Evolutionary conservation across 352 stramenopile species (phyloP), one percentile per base, ranked within the genome.

Genomic region (Plasmopara viticola): DNA sequence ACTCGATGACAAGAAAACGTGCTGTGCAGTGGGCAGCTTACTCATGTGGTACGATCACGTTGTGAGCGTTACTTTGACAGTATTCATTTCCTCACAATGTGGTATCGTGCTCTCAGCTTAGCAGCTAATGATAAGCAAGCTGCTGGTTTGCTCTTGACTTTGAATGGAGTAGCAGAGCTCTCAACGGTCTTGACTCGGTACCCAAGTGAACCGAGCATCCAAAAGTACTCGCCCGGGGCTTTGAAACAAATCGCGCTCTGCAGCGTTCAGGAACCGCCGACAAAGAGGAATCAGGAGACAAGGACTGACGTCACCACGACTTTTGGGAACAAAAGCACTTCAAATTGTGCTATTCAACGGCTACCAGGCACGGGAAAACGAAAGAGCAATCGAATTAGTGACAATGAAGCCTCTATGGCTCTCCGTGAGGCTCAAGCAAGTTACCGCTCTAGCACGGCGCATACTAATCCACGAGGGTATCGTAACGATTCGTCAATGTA

Each of bases 1-100:
- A 38, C 73, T 84, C 25, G 81, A 92, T 33, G 81, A 90, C 64
- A 87, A 87, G 54, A 92, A 92, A 53, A 79, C 78, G 25, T 79
- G 71, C 18, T 92, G 81, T 56, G 81, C 81, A 3, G 71, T 86
- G 12, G 80, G 72, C 6, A 87, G 74, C 9, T 66, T 92, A 42
- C 60, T 90, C 7, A 75, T 92, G 66, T 90, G 81, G 74, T 86
- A 67, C 18, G 65, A 39, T 52, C 7, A 12, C 10, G 31, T 35
- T 35, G 6, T 35, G 2, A 12, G 6, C 31, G 10, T 12, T 12
- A 5, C 7, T 35, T 35, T 35, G 31, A 35, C 6, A 9, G 31
- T 35, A 35, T 12, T 35, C 31, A 25, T 25, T 25, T 25, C 20
- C 20, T 25, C 20, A 25, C 3, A 33, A 46, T 46, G 7, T 49